Percentiles rank a stretch among this genome's conserved stretches.
These are phyloP conservation scores for Ajuga chamaepitys DNA, from an alignment of 257 asterid genomes.

Conservation along the genomic window DNA sequence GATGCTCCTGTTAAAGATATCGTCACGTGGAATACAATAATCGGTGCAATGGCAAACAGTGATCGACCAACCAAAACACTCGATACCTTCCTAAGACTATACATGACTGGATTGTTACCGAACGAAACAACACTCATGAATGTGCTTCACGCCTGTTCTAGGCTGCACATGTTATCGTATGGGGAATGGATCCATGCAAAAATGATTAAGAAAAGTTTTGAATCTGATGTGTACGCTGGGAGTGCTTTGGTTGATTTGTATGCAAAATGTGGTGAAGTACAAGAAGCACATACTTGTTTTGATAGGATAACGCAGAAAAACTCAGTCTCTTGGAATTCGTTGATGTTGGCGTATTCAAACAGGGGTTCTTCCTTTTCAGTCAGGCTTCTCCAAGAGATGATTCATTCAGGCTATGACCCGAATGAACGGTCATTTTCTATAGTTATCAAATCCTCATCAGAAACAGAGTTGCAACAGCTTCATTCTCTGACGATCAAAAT, in stretches of 20 bases:
- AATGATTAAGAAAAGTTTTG: conserved; percentile 44
- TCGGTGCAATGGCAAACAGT: conserved; percentile 39
- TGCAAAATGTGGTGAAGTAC: conserved; percentile 41
- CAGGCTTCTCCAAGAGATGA: conserved; percentile 49
- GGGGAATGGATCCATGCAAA: conserved; percentile 62
- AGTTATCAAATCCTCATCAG: conserved; percentile 40
- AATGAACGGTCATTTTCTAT: conserved; percentile 56
- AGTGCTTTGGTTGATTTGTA: conserved; percentile 65
- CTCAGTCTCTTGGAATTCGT: conserved; percentile 66
- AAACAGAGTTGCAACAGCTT: conserved; percentile 50
- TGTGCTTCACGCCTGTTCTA: conserved; percentile 46
- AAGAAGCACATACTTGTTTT: conserved; percentile 56
- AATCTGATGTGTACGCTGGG: conserved; percentile 42
- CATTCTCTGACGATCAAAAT: conserved; percentile 52
- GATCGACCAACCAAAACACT: conserved; percentile 36
- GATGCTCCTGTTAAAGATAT: conserved; percentile 41
- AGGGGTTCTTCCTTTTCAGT: conserved; percentile 32
- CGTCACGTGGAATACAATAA: conserved; percentile 61
- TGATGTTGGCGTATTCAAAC: conserved; percentile 65
- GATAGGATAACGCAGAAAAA: conserved; percentile 51
- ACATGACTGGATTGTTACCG: conserved; percentile 36
- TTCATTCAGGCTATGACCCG: conserved; percentile 42
- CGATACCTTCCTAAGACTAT: conserved; percentile 35
- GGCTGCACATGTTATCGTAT: conserved; percentile 21
- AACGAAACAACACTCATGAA: conserved; percentile 39